phyloP scores from a whole-genome alignment of 345 rosid species.

The Syzygium oleosum region DNA sequence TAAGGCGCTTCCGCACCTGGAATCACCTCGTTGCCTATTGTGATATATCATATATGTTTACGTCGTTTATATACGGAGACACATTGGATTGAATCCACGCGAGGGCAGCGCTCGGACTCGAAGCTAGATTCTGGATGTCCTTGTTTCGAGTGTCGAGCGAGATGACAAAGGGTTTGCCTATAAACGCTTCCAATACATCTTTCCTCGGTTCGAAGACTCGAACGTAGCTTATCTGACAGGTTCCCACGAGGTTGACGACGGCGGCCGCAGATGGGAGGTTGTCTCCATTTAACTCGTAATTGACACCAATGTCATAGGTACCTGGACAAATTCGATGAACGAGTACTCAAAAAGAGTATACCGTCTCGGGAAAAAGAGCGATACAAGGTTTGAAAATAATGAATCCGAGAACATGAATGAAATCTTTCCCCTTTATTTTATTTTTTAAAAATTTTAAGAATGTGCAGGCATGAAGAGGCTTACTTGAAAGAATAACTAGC shows the following conservation, averaged over 20 bases:
- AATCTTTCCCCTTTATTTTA: not conserved
- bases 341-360: not conserved
- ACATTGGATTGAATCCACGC: not conserved
- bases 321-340: not conserved
- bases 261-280: not conserved
- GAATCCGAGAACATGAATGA: not conserved
- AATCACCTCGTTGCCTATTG: not conserved
- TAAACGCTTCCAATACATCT: not conserved
- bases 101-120: not conserved
- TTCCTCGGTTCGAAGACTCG: not conserved
- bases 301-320: not conserved
- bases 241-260: not conserved
- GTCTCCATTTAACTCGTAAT: not conserved
- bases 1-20: not conserved
- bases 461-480: not conserved
- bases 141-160: not conserved
- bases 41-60: not conserved
- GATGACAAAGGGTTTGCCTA: not conserved
- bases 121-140: not conserved
- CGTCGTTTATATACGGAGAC: not conserved
- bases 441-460: too few species aligned
- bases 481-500: not conserved
- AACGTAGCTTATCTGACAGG: not conserved
- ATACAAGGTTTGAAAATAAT: not conserved
- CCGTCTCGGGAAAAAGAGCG: not conserved